A percentile compares a stretch with the other conserved stretches of the same genome.
Evolutionary conservation across 1,284 basidiomycete species (phyloP).

Genomic region (Singerocomus inundabilis): DNA sequence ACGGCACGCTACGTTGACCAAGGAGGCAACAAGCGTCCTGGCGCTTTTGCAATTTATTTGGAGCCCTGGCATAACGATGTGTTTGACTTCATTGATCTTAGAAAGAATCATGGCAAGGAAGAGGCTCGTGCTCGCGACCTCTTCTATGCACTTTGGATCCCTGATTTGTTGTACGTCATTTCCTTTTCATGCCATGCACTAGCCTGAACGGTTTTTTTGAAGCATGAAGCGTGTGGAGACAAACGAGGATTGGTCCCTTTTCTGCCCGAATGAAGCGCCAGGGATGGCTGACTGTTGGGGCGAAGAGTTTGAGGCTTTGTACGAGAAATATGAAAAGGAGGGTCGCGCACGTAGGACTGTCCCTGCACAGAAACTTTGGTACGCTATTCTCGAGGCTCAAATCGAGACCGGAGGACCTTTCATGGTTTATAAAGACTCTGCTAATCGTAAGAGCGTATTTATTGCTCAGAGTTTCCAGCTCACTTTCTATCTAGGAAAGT

Average conservation of each 20-base stretch:
- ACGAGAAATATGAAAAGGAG: slow-evolving; percentile 88
- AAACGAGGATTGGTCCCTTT: slow-evolving; percentile 91
- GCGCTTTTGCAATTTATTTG: slow-evolving; percentile 96
- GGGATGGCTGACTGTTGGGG: slow-evolving; percentile 89
- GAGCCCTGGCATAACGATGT: slow-evolving; percentile 99
- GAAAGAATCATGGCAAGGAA: slow-evolving; percentile 99
- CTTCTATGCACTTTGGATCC: slow-evolving; percentile 98
- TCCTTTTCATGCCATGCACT: neutral
- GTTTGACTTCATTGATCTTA: slow-evolving; percentile 96
- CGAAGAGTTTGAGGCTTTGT: slow-evolving; percentile 89
- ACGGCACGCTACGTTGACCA: slow-evolving; percentile 99
- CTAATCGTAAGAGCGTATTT: slow-evolving; percentile 59
- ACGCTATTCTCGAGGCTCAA: slow-evolving; percentile 94
- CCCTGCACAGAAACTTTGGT: slow-evolving; percentile 99
- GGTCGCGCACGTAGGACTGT: slow-evolving; percentile 87
- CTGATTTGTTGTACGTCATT: slow-evolving; percentile 86
- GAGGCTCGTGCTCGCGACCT: slow-evolving; percentile 96
- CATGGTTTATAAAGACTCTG: slow-evolving; percentile 96
- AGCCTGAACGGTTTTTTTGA: slow-evolving; percentile 4
- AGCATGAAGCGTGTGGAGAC: slow-evolving; percentile 93
- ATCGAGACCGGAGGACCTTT: slow-evolving; percentile 98
- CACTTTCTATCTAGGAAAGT: slow-evolving; percentile 62
- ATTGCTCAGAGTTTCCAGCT: slow-evolving; percentile 1
- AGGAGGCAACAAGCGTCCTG: slow-evolving; percentile 98
- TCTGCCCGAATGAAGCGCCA: slow-evolving; percentile 97